These are phyloP conservation scores for Senna siamea DNA, from an alignment of 306 rosid species.

Conservation along the genomic window DNA sequence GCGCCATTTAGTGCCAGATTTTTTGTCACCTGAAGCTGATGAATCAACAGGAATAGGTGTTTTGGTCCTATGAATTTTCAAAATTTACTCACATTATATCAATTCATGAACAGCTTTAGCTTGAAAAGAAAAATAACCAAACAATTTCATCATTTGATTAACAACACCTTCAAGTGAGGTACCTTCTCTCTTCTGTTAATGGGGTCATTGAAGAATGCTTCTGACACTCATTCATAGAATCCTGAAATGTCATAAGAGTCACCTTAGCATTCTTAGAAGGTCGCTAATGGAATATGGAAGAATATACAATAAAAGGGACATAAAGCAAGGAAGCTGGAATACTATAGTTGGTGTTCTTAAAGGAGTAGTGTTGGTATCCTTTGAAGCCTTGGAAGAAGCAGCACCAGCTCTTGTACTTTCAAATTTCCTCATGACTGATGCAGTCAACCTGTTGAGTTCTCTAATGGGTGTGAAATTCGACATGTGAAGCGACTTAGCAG, in stretches of 20 bases:
- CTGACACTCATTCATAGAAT: conserved; percentile 38
- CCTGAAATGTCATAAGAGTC: conserved; percentile 39
- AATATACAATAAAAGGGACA: not conserved
- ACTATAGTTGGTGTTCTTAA: conserved; percentile 14
- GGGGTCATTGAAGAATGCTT: conserved; percentile 51
- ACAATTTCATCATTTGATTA: not conserved
- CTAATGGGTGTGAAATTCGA: conserved; percentile 82
- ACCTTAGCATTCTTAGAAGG: not conserved
- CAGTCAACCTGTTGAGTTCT: conserved; percentile 77
- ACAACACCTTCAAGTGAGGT: not conserved
- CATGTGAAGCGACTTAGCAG: conserved; percentile 66
- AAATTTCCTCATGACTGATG: conserved; percentile 74
- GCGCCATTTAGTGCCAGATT: conserved; percentile 46
- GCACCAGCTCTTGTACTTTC: conserved; percentile 71
- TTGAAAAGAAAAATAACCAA: not conserved
- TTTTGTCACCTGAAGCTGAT: conserved; percentile 39
- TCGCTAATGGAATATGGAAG: not conserved
- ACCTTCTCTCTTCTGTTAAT: conserved; percentile 59
- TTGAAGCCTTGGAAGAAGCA: conserved; percentile 60
- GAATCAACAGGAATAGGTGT: conserved; percentile 46
- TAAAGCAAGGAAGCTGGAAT: not conserved
- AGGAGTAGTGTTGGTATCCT: not conserved
- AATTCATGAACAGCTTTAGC: not conserved
- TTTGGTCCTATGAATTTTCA: conserved; percentile 39
- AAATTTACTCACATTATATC: not conserved